A percentile compares a stretch with the other conserved stretches of the same genome.
phyloP scores from a whole-genome alignment of 352 stramenopile genomes.

The Phytophthora citrophthora region DNA sequence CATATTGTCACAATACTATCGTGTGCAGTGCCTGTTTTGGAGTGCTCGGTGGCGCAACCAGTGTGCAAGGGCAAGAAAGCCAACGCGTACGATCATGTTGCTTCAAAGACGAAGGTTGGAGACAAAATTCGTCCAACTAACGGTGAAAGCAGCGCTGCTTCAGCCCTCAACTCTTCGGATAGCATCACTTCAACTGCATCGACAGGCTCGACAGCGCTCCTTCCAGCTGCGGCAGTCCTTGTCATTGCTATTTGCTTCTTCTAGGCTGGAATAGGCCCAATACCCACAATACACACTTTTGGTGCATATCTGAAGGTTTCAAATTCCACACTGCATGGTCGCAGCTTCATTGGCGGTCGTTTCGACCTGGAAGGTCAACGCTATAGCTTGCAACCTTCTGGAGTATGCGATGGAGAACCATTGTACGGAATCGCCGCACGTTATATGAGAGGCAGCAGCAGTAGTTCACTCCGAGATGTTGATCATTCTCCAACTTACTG shows the following conservation, averaged over 20 bases:
- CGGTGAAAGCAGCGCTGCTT: conserved; percentile 18
- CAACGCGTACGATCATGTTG: conserved; percentile 51
- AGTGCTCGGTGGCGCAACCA: conserved; percentile 55
- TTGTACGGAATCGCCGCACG: conserved; percentile 30
- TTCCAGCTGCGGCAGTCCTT: not conserved
- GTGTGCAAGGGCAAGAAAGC: conserved; percentile 64
- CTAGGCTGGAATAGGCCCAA: conserved; percentile 1
- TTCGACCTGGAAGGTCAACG: conserved; percentile 4
- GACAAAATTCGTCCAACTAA: conserved; percentile 37
- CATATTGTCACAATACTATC: not conserved
- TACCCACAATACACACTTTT: too few relatives aligned
- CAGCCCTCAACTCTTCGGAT: conserved; percentile 15
- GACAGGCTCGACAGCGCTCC: not conserved
- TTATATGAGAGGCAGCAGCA: conserved; percentile 19
- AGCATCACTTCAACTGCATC: conserved; percentile 6
- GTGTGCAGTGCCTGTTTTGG: conserved; percentile 1
- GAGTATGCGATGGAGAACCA: conserved; percentile 16
- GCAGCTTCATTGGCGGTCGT: conserved; percentile 21
- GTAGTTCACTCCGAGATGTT: not conserved
- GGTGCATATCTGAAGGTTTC: conserved; percentile 14
- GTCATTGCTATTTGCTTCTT: not conserved
- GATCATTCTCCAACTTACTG: conserved; percentile 26
- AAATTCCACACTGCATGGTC: conserved; percentile 19
- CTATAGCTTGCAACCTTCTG: conserved; percentile 9
- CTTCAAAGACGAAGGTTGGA: conserved; percentile 26